Base-by-base conservation (phyloP, 2,329 filamentous ascomycete species). In the Trichophyton verrucosum region DNA sequence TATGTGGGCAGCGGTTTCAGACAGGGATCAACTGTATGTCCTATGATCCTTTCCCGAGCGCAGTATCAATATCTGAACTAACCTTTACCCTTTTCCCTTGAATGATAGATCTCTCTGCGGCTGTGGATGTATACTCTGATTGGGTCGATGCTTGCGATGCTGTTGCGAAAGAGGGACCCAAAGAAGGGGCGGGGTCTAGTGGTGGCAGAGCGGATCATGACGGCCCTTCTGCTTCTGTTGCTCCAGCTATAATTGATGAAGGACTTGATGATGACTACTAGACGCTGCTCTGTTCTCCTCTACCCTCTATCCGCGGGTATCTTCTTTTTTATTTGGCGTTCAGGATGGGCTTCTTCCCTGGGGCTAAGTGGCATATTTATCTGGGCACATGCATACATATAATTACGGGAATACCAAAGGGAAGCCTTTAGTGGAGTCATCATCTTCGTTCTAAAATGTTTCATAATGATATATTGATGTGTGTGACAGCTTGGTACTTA, bases 121-220 rank as follows among this genome's bases (percentile, higher is more conserved):
- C 90, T 0, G 91, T 99, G 55, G 94, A 99, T 72, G 92, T 99
- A 6, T 99, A 99, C 71, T 89, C 89, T 38, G 94, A 97, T 74
- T 99, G 94, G 94, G 89, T 99, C 65, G 94, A 99, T 76, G 94
- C 94, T n/a, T 88, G 86, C 71, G 86, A 89, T 70, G 80, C 83
- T 4, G 86, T 88, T 57, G 85, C 85, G 15, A 86, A 87, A 69
- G 80, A 85, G 63, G 78, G 64, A 30, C 62, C 64, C 22, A 68
- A 69, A 30, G 65, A 65, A 33, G 61, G 64, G 24, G 60, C 27
- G 9, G 33, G 27, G 9, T 27, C 27, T 17, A 55, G 51, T 17
- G 51, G n/a, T 17, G 51, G 24, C 27, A 60, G 40, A 27, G 57
- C 57, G 36, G 36, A 57, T 33, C 57, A 22, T 33, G 59, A 58